These are phyloP conservation scores for Botrytis elliptica DNA, from an alignment of 2,329 filamentous ascomycete genomes.

Conservation along the genomic window DNA sequence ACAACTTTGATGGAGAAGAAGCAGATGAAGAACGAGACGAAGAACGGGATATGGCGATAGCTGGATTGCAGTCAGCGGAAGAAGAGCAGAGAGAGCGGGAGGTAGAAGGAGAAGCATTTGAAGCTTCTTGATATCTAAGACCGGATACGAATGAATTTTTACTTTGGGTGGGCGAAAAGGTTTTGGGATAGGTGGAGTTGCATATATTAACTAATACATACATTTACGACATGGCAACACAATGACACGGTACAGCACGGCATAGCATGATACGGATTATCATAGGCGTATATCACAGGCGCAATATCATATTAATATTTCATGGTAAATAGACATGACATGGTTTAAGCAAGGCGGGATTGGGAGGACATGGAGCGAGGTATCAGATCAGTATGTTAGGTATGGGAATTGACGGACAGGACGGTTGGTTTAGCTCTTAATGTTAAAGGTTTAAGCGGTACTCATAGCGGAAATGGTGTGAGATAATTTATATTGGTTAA, in stretches of 20 bases:
- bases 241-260: not conserved
- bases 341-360: not conserved
- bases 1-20: conserved; percentile 5
- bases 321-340: not conserved
- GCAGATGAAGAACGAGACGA: conserved; percentile 18
- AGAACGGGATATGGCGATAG: conserved; percentile 10
- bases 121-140: not conserved
- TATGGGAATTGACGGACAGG: not conserved
- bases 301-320: conserved; percentile 1
- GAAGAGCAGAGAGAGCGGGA: not conserved
- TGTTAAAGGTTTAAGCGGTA: not conserved
- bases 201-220: not conserved
- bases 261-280: not conserved
- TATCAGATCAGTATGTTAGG: not conserved
- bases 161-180: not conserved
- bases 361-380: not conserved
- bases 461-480: not conserved
- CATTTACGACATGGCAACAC: not conserved
- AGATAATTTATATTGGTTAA: not conserved
- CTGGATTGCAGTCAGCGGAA: not conserved
- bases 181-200: not conserved
- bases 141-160: not conserved
- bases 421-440: not conserved
- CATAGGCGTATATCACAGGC: not conserved
- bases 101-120: not conserved